Base-by-base conservation (phyloP, 2,329 filamentous ascomycete species). In the Tetracladium maxilliforme region DNA sequence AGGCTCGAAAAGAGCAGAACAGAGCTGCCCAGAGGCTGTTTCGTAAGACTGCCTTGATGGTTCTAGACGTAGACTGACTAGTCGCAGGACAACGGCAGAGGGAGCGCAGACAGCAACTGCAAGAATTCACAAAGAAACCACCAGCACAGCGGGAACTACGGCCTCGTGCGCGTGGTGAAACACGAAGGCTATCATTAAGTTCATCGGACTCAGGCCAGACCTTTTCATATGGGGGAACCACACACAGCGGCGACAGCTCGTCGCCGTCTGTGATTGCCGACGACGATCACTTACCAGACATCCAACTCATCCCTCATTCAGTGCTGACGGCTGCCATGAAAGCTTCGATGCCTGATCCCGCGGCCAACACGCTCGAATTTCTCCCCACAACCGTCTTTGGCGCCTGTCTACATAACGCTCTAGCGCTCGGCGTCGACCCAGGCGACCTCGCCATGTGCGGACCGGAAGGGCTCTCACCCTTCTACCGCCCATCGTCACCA, bases 1-100 rank as follows among this genome's bases (percentile, higher is more conserved):
- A 41, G 9, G 47, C 50, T 14, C 41, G 51, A 5, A 47, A 43
- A 30, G 41, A 48, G 23, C 51, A 54, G 30, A 55, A 55, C 22
- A 39, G 41, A 10, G 26, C 40, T 9, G 44, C 49, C 7, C 50
- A 54, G 29, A 41, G 40, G 28, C 32, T 40, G 2, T 52, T 47
- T 24, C 41, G 50, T 53, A 35, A 23, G 45, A 39, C 26, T 17
- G 23, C 14, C 8, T 32, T 6, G 21, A 22, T 11, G 4, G 11
- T 10, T 17, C 14, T 9, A 14, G 7, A 11, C 14, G 17, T 12
- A 9, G 13, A 23, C 10, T 9, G 10, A 9, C 14, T 18, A n/a
- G 6, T 9, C 7, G 19, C 22, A 30, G 23, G 33, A 28, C 28
- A 42, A 19, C 38, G 30, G 33, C 30, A 33, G 26, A 32, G 24